Evolutionary conservation across 2,329 filamentous ascomycete genomes (phyloP), one percentile per base, ranked within the genome.

Genomic region (Ophiostoma sp.): DNA sequence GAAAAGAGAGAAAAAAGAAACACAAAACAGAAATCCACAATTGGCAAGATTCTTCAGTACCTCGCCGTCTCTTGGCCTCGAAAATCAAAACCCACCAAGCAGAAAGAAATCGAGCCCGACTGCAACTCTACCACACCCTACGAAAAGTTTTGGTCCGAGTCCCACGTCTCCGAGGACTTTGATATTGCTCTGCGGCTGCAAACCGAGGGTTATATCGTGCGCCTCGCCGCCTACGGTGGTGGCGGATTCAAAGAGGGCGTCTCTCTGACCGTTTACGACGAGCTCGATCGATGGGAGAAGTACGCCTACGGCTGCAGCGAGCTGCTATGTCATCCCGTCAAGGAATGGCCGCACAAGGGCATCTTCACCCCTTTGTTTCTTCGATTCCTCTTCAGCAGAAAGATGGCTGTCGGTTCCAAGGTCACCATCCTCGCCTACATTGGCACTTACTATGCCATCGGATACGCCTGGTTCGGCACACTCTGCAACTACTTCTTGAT

Each of bases 291-390:
- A 73, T 95, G 93, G 93, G 93, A 95, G 79, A 95, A 95, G 82
- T 94, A 94, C 80, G 93, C 93, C 2, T 95, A 94, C 78, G 92
- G 93, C 50, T 95, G 93, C 82, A 93, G 92, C 80, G 93, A 95
- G 83, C 85, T 95, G 73, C 85, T 95, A 73, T 95, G 95, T 84
- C 88, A 95, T 79, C 93, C 93, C 3, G 84, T 95, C 74, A 87
- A 88, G 74, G 90, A 89, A 77, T 95, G 93, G 93, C 81, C 89
- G 59, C 90, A 86, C 79, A 88, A 86, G n/a, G 93, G 93, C 0
- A 93, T 93, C 39, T 93, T 95, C 80, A 95, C 93, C 3, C 90
- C 91, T 22, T 87, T 95, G 3, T 95, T 95, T 87, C 87, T 90
- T 74, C 86, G 83, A 71, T 95, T 96, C 83, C 81, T 95, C 72